Percentiles rank a stretch among this genome's conserved stretches.
These are phyloP conservation scores for Trichodelitschia bisporula DNA, from an alignment of 495 filamentous ascomycete species.

Conservation along the genomic window DNA sequence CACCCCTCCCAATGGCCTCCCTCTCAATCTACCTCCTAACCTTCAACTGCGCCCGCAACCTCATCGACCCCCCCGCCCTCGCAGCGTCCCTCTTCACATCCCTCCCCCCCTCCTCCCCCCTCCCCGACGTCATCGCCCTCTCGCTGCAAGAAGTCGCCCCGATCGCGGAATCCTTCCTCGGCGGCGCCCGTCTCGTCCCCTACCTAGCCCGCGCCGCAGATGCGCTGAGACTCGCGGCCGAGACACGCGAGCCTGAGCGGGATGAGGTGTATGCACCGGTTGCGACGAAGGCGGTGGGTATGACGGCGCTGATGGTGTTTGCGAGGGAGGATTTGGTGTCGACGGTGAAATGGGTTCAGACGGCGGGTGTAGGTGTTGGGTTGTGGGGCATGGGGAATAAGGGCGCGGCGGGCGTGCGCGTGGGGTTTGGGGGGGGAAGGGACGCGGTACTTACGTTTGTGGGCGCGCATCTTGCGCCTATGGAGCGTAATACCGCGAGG, in stretches of 20 bases:
- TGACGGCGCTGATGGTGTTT: slow-evolving; percentile 77
- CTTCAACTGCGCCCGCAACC: slow-evolving; percentile 62
- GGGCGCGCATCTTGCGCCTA: slow-evolving; percentile 69
- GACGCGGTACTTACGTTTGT: slow-evolving; percentile 54
- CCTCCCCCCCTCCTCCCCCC: slow-evolving; percentile 19
- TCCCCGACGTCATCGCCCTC: slow-evolving; percentile 19
- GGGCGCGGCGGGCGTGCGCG: slow-evolving; percentile 57
- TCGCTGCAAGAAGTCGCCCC: slow-evolving; percentile 84
- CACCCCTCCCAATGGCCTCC: slow-evolving; percentile 18
- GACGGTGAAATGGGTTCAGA: slow-evolving; percentile 32
- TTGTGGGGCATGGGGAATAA: slow-evolving; percentile 81
- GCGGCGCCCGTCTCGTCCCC: slow-evolving; percentile 49
- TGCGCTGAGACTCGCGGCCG: slow-evolving; percentile 43
- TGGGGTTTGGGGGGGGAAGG: slow-evolving; percentile 22
- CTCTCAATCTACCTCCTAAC: slow-evolving; percentile 51
- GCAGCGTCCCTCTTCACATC: slow-evolving; percentile 46
- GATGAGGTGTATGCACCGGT: slow-evolving; percentile 22
- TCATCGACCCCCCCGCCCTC: slow-evolving; percentile 38
- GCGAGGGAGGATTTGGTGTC: slow-evolving; percentile 23
- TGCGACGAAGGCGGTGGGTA: slow-evolving; percentile 46
- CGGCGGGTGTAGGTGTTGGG: slow-evolving; percentile 59
- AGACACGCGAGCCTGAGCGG: slow-evolving; percentile 3
- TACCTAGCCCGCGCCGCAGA: slow-evolving; percentile 46
- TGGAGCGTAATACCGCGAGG: slow-evolving; percentile 43
- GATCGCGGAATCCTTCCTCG: slow-evolving; percentile 58